These are phyloP conservation scores for Yamadazyma trypodendri DNA, from an alignment of 1,139 yeast species.

Conservation along the genomic window DNA sequence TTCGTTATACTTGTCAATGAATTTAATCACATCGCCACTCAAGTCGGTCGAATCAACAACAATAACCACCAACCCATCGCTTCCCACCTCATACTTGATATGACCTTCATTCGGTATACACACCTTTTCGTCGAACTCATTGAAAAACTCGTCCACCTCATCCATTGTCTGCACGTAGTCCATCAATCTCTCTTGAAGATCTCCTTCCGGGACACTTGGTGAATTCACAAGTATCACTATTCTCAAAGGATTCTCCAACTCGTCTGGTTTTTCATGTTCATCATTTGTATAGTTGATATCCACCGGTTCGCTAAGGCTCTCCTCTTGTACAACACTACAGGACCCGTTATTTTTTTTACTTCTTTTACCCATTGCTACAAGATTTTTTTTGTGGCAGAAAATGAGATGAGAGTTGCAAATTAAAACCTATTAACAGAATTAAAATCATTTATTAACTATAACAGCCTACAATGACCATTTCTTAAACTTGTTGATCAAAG, in stretches of 20 bases:
- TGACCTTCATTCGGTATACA: constrained; percentile 68
- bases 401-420: constrained; percentile 1
- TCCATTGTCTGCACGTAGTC: constrained; percentile 46
- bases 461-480: constrained; percentile 55
- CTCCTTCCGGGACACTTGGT: constrained; percentile 31
- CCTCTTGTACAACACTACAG: constrained; percentile 9
- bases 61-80: constrained; percentile 67
- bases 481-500: constrained; percentile 92
- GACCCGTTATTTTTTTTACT: constrained; percentile 21
- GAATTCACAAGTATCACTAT: constrained; percentile 40
- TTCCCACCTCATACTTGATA: constrained; percentile 69
- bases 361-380: constrained; percentile 12
- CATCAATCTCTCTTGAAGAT: constrained; percentile 52
- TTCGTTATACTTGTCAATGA: constrained; percentile 34
- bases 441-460: background rate
- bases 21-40: constrained; percentile 31
- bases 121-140: constrained; percentile 56
- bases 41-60: constrained; percentile 43
- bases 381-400: constrained; percentile 1
- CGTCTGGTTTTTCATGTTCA: constrained; percentile 22
- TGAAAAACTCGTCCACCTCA: constrained; percentile 59
- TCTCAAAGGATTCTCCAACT: constrained; percentile 44
- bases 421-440: background rate
- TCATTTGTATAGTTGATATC: too few species aligned
- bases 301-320: too few species aligned